phyloP scores from a whole-genome alignment of 2,329 filamentous ascomycete genomes.

The Rhynchosporium secalis region DNA sequence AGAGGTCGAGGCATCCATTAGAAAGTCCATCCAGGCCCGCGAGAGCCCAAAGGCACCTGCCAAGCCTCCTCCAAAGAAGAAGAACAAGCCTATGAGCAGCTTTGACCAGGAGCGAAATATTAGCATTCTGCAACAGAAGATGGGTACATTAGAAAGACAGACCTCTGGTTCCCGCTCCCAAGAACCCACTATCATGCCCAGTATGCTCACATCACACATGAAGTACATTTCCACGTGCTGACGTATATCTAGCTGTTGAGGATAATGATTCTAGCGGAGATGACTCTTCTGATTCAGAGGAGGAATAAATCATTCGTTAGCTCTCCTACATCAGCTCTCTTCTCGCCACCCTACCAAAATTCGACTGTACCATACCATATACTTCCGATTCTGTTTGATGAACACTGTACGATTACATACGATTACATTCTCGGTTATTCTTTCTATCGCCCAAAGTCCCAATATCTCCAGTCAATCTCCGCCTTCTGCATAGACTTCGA shows the following conservation, averaged over 20 bases:
- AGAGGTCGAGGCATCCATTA: conserved; percentile 43
- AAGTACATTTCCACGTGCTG: conserved; percentile 18
- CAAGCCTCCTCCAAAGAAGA: conserved; percentile 49
- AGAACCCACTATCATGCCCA: conserved; percentile 42
- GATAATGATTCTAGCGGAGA: conserved; percentile 51
- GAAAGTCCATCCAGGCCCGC: conserved; percentile 32
- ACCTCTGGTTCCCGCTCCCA: conserved; percentile 39
- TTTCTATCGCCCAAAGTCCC: conserved; percentile 5
- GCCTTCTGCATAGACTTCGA: background rate
- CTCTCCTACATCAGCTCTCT: background rate
- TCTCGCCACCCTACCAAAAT: background rate
- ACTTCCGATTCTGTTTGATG: conserved; percentile 17
- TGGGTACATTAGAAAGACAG: conserved; percentile 46
- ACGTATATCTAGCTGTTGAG: conserved; percentile 33
- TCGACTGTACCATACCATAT: conserved; percentile 28
- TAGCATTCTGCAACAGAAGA: conserved; percentile 59
- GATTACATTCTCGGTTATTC: conserved; percentile 18
- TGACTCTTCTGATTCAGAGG: conserved; percentile 55
- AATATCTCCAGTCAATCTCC: background rate
- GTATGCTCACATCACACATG: conserved; percentile 26
- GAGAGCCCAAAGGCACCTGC: conserved; percentile 36
- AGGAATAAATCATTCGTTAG: conserved; percentile 36
- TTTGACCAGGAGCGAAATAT: conserved; percentile 69
- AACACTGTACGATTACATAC: conserved; percentile 29
- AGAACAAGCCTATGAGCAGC: conserved; percentile 76